Conservation (phyloP, 495 filamentous ascomycete species). For the Pseudevernia furfuracea region DNA sequence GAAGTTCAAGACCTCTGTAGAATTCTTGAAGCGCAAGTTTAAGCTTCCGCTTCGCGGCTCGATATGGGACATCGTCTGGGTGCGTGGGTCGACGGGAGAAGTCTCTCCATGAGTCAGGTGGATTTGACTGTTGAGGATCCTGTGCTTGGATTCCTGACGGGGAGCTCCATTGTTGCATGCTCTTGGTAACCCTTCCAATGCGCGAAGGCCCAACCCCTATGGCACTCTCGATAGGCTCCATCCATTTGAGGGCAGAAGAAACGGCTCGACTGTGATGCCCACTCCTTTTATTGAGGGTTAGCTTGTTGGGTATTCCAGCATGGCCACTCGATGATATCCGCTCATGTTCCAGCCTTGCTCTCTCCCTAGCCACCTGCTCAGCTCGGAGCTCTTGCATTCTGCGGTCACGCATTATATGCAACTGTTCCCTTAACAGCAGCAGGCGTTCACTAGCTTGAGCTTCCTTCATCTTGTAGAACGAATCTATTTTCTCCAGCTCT, state of each 20-base stretch:
- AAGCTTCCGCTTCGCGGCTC: conserved; percentile 79
- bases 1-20: conserved; percentile 80
- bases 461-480: conserved; percentile 77
- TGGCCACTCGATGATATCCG: conserved; percentile 1
- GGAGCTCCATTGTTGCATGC: conserved; percentile 45
- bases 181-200: conserved; percentile 52
- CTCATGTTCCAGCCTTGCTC: conserved; percentile 25
- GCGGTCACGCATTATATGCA: conserved; percentile 80
- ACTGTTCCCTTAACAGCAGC: conserved; percentile 62
- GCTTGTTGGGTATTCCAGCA: neutral
- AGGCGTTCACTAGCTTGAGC: conserved; percentile 66
- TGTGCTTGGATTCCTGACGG: conserved; percentile 34
- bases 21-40: conserved; percentile 87
- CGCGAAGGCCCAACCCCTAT: conserved; percentile 29
- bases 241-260: conserved; percentile 25
- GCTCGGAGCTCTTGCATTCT: conserved; percentile 60
- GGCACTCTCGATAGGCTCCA: conserved; percentile 32
- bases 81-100: conserved; percentile 52
- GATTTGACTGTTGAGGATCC: conserved; percentile 28
- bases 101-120: conserved; percentile 45
- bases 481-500: conserved; percentile 78
- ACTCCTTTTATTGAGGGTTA: conserved; percentile 1
- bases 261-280: conserved; percentile 1
- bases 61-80: conserved; percentile 61
- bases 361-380: conserved; percentile 31